Evolutionary conservation across 345 rosid genomes (phyloP), one percentile per base, ranked within the genome.

Genomic region (Salix dunnii): DNA sequence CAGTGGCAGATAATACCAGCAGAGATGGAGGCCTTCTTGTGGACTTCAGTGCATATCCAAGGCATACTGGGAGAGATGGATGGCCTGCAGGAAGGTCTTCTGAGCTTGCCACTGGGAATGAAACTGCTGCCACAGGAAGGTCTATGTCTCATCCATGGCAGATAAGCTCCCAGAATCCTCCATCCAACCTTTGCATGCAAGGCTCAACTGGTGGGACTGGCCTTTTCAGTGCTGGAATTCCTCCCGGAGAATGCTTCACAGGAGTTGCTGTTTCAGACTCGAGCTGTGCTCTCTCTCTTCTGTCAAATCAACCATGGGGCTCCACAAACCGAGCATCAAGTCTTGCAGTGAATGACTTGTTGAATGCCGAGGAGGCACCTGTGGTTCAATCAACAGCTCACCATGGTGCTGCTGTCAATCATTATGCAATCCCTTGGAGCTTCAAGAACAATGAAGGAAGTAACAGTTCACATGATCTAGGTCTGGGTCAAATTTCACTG

Each of bases 241-340:
- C 87, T 76, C 81, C 90, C 3, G 91, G 84, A 82, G 90, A 89
- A 88, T 87, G 94, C 88, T 89, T 87, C 86, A 76, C 90, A 16
- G 93, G 89, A 74, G 86, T 87, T 42, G 31, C 72, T 51, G 28
- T 82, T 25, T 74, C 85, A 28, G 89, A 93, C 81, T 92, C 98
- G 53, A 89, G 75, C 85, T 84, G 97, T 92, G 98, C 98, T 93
- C 99, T 93, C 99, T 95, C 98, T 95, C 98, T 95, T 96, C 98
- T 93, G 98, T 96, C 99, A 93, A 93, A 90, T 83, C 92, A 91
- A 86, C 89, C 87, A 77, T 86, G 89, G 88, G 85, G 84, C 86
- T 63, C 88, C 40, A 83, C 82, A 63, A 79, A 82, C 74, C 88
- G 72, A 76, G 64, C 84, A 70, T 68, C 82, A 51, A 84, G 83